Conservation (phyloP, 2,329 filamentous ascomycete species). For the Penicillium hesseltinei region DNA sequence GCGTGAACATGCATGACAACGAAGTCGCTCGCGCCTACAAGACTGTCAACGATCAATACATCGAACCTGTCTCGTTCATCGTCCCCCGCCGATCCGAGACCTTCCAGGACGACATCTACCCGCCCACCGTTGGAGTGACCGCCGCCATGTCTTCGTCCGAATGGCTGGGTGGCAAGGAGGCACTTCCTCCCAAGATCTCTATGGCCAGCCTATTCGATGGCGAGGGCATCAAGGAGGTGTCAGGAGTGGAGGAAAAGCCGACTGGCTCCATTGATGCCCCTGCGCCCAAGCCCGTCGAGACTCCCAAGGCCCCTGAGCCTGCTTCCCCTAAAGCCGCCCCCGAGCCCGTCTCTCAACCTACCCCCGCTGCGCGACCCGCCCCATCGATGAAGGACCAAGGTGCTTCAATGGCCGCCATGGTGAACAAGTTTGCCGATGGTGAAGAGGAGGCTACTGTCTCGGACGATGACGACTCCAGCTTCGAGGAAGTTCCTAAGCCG, state of each 20-base stretch:
- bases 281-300: slow-evolving; percentile 49
- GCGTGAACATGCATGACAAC: slow-evolving; percentile 95
- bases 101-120: slow-evolving; percentile 97
- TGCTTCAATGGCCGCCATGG: slow-evolving; percentile 78
- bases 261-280: slow-evolving; percentile 39
- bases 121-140: slow-evolving; percentile 76
- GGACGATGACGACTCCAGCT: slow-evolving; percentile 71
- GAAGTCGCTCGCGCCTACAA: slow-evolving; percentile 96
- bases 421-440: slow-evolving; percentile 79
- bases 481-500: slow-evolving; percentile 80
- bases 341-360: slow-evolving; percentile 33
- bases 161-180: slow-evolving; percentile 84
- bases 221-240: slow-evolving; percentile 72
- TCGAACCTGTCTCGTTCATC: slow-evolving; percentile 97
- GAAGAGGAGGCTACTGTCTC: slow-evolving; percentile 57
- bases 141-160: slow-evolving; percentile 76
- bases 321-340: slow-evolving; percentile 25
- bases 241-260: slow-evolving; percentile 43
- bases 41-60: slow-evolving; percentile 89
- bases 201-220: slow-evolving; percentile 91
- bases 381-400: slow-evolving; percentile 81
- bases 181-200: slow-evolving; percentile 84
- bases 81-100: slow-evolving; percentile 89
- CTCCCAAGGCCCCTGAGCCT: slow-evolving; percentile 38
- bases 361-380: slow-evolving; percentile 51